Conservation (phyloP, 345 rosid species). For the Crucihimalaya himalaica region DNA sequence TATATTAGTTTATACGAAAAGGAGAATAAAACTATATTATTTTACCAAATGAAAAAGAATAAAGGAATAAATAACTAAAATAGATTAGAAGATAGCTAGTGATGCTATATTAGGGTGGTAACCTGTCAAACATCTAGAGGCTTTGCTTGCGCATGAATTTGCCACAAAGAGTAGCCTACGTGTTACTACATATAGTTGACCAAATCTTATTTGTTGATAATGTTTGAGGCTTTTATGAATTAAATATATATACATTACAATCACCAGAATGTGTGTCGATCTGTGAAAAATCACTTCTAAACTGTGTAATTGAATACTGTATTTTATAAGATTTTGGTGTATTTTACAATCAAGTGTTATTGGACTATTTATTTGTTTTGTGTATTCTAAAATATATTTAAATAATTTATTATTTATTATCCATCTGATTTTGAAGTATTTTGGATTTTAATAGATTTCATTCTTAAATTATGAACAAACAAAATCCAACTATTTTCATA, state of each 20-base stretch:
- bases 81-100: slow-evolving; percentile 18
- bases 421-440: no score
- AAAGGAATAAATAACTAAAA: not conserved
- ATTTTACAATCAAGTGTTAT: no score
- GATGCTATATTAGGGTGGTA: slow-evolving; percentile 36
- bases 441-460: no score
- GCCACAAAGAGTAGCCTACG: slow-evolving; percentile 36
- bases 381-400: no score
- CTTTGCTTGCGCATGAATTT: slow-evolving; percentile 36
- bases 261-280: not conserved
- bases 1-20: not conserved
- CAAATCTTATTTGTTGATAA: slow-evolving; percentile 17
- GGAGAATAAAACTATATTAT: slow-evolving; percentile 7
- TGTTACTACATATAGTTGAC: slow-evolving; percentile 33
- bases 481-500: no score
- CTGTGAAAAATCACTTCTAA: no score
- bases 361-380: no score
- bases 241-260: not conserved
- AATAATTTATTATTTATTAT: no score
- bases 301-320: no score
- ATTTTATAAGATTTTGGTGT: no score
- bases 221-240: not conserved
- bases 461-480: no score
- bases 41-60: not conserved
- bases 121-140: slow-evolving; percentile 33